A percentile compares a stretch with the other conserved stretches of the same genome.
phyloP scores from a whole-genome alignment of 352 stramenopile species.

The Globisporangium cylindrosporum region DNA sequence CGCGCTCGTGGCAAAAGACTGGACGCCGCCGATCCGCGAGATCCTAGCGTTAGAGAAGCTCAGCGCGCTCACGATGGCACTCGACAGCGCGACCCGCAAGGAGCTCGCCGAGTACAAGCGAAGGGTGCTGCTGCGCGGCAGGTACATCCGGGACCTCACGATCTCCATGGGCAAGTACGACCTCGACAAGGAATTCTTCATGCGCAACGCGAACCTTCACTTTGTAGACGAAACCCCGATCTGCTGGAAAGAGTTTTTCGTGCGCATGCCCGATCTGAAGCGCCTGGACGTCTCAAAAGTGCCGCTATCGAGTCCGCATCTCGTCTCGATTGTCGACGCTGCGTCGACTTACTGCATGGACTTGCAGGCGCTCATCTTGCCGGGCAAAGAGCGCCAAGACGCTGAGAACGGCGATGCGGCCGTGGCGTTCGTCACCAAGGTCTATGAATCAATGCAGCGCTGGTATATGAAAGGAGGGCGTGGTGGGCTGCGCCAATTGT shows the following conservation, averaged over 20 bases:
- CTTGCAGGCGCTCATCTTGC: conserved; percentile 38
- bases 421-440: conserved; percentile 22
- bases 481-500: conserved; percentile 37
- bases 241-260: conserved; percentile 37
- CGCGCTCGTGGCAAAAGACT: conserved; percentile 34
- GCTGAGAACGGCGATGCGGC: conserved; percentile 19
- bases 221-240: conserved; percentile 23
- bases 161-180: conserved; percentile 24
- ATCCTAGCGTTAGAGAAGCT: conserved; percentile 24
- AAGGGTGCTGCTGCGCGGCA: conserved; percentile 24
- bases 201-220: conserved; percentile 18
- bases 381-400: conserved; percentile 26
- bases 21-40: conserved; percentile 30
- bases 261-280: conserved; percentile 31
- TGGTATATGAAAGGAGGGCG: conserved; percentile 29
- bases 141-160: conserved; percentile 25
- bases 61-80: conserved; percentile 28
- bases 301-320: conserved; percentile 33
- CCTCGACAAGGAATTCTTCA: conserved; percentile 27
- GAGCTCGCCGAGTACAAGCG: conserved; percentile 20
- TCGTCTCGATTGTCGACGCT: conserved; percentile 29
- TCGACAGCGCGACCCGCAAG: conserved; percentile 24
- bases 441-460: conserved; percentile 28
- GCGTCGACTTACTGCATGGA: conserved; percentile 28
- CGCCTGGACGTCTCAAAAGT: conserved; percentile 38